These are phyloP conservation scores for Komagataella populi DNA, from an alignment of 805 yeast species.

Conservation along the genomic window DNA sequence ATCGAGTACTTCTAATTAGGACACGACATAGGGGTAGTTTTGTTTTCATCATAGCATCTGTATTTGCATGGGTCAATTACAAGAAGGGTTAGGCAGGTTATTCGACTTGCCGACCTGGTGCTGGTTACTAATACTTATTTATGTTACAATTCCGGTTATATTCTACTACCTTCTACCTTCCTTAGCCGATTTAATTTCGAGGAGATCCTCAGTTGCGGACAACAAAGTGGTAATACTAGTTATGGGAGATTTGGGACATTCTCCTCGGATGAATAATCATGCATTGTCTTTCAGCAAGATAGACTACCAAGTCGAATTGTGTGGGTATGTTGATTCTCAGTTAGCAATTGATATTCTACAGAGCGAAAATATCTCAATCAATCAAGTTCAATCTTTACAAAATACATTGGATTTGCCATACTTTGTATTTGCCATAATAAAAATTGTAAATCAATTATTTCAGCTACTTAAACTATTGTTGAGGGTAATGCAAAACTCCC, in stretches of 20 bases:
- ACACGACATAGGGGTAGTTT: background rate
- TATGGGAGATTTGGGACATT: conserved; percentile 86
- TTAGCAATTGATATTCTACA: conserved; percentile 38
- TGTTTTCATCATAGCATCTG: background rate
- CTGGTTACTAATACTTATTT: conserved; percentile 29
- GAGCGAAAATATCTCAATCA: conserved; percentile 37
- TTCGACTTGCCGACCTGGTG: conserved; percentile 23
- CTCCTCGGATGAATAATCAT: conserved; percentile 91
- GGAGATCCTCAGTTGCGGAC: conserved; percentile 10
- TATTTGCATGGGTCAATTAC: conserved; percentile 5
- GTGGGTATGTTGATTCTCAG: conserved; percentile 63
- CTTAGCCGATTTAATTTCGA: conserved; percentile 6
- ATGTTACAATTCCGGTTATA: conserved; percentile 29
- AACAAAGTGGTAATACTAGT: conserved; percentile 67
- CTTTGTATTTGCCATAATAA: conserved; percentile 38
- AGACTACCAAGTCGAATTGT: conserved; percentile 67
- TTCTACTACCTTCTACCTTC: conserved; percentile 27
- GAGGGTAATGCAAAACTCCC: conserved; percentile 45
- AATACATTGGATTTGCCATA: conserved; percentile 34
- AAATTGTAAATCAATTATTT: conserved; percentile 44
- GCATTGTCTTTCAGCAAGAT: conserved; percentile 59
- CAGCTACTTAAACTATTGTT: conserved; percentile 34
- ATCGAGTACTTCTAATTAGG: background rate
- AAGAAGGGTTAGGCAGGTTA: conserved; percentile 3
- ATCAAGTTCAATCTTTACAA: conserved; percentile 25